Conservation (phyloP, 108 stramenopile species). For the Nannochloropsis salina region DNA sequence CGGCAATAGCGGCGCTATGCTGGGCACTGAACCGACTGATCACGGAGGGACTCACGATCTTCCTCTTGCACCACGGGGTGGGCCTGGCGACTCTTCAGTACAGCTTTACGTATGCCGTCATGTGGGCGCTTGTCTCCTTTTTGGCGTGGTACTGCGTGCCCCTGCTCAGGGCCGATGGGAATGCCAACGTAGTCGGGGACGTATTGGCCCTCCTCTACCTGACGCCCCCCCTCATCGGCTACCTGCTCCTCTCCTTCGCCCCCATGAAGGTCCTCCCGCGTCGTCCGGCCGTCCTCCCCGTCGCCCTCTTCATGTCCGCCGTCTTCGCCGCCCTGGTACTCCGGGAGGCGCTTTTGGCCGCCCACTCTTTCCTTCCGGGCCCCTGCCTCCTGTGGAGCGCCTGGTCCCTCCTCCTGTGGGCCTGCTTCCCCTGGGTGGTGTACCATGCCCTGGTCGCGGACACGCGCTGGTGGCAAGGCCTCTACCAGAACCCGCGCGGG, state of each 20-base stretch:
- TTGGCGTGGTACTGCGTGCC: slow-evolving; percentile 11
- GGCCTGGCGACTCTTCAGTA: slow-evolving; percentile 5
- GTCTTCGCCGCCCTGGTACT: not conserved
- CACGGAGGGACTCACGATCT: not conserved
- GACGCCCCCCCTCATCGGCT: not conserved
- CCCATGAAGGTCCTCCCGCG: not conserved
- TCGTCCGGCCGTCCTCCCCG: not conserved
- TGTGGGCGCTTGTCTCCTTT: slow-evolving; percentile 8
- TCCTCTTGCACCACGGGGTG: not conserved
- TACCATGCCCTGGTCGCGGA: not conserved
- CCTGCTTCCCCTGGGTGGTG: not conserved
- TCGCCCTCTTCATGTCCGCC: slow-evolving; percentile 4
- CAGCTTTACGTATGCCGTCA: slow-evolving; percentile 17
- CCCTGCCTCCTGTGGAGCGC: not conserved
- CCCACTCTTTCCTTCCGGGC: not conserved
- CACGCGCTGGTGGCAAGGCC: slow-evolving; percentile 4
- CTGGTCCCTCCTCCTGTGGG: slow-evolving; percentile 3
- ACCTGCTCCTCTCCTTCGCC: not conserved
- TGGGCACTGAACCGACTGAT: slow-evolving; percentile 1
- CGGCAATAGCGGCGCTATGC: not conserved
- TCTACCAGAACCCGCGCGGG: not conserved
- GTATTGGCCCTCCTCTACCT: not conserved
- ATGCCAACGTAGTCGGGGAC: not conserved
- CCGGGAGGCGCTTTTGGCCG: not conserved
- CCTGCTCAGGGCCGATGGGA: not conserved